These are phyloP conservation scores for Cladobotryum mycophilum DNA, from an alignment of 2,329 filamentous ascomycete species.

Conservation along the genomic window DNA sequence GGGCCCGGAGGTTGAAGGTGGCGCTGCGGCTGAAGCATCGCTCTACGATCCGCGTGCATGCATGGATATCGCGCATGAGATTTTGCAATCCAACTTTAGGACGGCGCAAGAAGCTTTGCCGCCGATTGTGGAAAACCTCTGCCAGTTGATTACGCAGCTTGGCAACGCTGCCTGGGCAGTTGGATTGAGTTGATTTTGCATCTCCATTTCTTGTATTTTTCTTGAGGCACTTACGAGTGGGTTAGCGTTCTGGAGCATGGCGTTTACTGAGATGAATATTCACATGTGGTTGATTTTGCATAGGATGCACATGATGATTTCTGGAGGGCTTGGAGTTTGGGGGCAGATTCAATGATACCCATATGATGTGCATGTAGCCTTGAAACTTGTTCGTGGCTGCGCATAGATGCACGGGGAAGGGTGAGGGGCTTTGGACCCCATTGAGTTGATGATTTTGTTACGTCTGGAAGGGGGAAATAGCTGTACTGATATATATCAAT, in stretches of 20 bases:
- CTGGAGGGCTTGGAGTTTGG: too few species aligned
- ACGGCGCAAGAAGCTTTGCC: conserved; percentile 40
- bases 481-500: too few species aligned
- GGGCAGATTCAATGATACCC: too few species aligned
- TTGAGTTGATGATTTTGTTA: too few species aligned
- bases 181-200: conserved; percentile 22
- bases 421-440: too few species aligned
- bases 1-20: conserved; percentile 21
- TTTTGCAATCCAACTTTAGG: conserved; percentile 49
- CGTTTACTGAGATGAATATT: too few species aligned
- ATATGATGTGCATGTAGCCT: too few species aligned
- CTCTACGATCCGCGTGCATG: conserved; percentile 52
- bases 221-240: not conserved
- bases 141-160: conserved; percentile 56
- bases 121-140: conserved; percentile 61
- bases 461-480: too few species aligned
- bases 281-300: too few species aligned
- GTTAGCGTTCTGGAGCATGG: not conserved
- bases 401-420: too few species aligned
- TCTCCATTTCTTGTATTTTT: not conserved
- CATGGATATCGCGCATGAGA: conserved; percentile 52
- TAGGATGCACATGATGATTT: too few species aligned
- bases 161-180: conserved; percentile 42
- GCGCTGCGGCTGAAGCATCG: conserved; percentile 27
- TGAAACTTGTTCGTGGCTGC: too few species aligned